phyloP scores from a whole-genome alignment of 78 protist genomes.

The Dictyostelium capitatum region DNA sequence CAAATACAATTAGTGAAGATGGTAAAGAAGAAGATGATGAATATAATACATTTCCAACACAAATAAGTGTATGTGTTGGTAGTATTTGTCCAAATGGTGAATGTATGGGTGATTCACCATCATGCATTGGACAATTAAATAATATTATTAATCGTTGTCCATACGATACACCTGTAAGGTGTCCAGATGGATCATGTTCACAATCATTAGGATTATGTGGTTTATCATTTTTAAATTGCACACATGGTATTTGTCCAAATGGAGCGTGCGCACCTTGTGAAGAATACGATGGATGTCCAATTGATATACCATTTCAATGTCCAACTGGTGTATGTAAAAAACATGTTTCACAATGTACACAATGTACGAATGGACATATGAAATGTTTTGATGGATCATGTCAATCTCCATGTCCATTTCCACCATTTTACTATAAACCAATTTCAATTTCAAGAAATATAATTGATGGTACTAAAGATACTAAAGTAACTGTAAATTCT shows the following conservation, averaged over 20 bases:
- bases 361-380: conserved; percentile 47
- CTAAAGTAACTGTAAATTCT: conserved; percentile 15
- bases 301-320: conserved; percentile 34
- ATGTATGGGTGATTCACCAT: conserved; percentile 11
- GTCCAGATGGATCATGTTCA: conserved; percentile 52
- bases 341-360: not conserved
- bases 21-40: not conserved
- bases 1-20: not conserved
- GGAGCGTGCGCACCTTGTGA: conserved; percentile 65
- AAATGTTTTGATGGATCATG: conserved; percentile 64
- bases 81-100: conserved; percentile 61
- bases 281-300: conserved; percentile 62
- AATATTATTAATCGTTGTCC: conserved; percentile 38
- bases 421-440: conserved; percentile 73
- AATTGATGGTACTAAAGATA: not conserved
- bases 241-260: conserved; percentile 15
- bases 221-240: not conserved
- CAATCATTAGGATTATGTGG: conserved; percentile 15
- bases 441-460: conserved; percentile 7
- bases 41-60: conserved; percentile 14
- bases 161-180: conserved; percentile 30
- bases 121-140: conserved; percentile 19
- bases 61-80: conserved; percentile 10
- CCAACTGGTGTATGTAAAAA: conserved; percentile 25
- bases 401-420: conserved; percentile 59